A percentile compares a stretch with the other conserved stretches of the same genome.
Evolutionary conservation across 345 rosid genomes (phyloP).

Genomic region (Noccaea caerulescens): DNA sequence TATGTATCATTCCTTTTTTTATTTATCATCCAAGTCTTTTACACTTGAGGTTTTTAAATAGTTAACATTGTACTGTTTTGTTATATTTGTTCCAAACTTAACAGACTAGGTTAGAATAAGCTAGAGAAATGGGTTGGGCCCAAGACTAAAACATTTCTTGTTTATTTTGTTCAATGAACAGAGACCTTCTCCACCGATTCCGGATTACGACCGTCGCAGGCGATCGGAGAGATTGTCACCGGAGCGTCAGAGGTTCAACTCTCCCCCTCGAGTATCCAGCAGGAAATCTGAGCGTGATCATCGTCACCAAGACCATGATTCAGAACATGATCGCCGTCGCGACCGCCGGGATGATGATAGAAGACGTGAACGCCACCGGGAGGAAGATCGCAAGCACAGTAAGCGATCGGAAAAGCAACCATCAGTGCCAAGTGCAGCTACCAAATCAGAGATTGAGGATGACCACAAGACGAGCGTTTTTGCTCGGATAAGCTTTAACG

Average conservation of each 20-base stretch:
- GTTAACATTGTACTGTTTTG: no score
- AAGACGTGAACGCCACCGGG: slow-evolving; percentile 29
- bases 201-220: slow-evolving; percentile 31
- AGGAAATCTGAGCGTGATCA: slow-evolving; percentile 56
- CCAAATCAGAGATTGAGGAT: slow-evolving; percentile 39
- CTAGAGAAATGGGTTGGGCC: slow-evolving; percentile 10
- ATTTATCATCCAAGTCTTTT: not conserved
- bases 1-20: slow-evolving; percentile 31
- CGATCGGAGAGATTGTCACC: slow-evolving; percentile 33
- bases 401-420: slow-evolving; percentile 34
- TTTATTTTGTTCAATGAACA: slow-evolving; percentile 35
- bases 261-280: slow-evolving; percentile 59
- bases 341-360: slow-evolving; percentile 31
- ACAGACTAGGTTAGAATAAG: no score
- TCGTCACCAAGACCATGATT: slow-evolving; percentile 39
- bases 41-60: no score
- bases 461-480: slow-evolving; percentile 67
- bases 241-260: slow-evolving; percentile 45
- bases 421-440: slow-evolving; percentile 25
- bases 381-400: slow-evolving; percentile 32
- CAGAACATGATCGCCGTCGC: slow-evolving; percentile 46
- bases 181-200: slow-evolving; percentile 49
- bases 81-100: no score
- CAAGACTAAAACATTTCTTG: not conserved
- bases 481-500: slow-evolving; percentile 82